phyloP scores from a whole-genome alignment of 768 basidiomycete species.

The Lentinula raphanica region DNA sequence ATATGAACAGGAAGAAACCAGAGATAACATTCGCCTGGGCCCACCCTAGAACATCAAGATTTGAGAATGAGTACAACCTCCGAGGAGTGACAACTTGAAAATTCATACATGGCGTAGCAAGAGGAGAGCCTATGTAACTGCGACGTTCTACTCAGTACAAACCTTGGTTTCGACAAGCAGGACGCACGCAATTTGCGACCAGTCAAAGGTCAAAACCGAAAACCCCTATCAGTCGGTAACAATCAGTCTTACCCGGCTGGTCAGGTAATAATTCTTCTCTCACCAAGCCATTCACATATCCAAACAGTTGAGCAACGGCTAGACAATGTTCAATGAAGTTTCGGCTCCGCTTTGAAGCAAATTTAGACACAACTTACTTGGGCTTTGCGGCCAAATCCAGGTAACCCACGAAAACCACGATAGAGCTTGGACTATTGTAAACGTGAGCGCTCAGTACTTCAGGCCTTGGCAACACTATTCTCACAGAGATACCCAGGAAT shows the following conservation, averaged over 20 bases:
- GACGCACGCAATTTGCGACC: slow-evolving; percentile 43
- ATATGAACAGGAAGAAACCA: slow-evolving; percentile 64
- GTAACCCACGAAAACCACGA: slow-evolving; percentile 58
- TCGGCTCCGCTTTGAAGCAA: background rate
- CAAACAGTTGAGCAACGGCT: slow-evolving; percentile 10
- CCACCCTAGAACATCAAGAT: slow-evolving; percentile 46
- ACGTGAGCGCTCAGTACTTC: background rate
- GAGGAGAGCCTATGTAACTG: slow-evolving; percentile 39
- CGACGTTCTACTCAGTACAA: background rate
- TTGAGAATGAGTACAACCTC: background rate
- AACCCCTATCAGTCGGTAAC: background rate
- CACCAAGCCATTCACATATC: slow-evolving; percentile 6
- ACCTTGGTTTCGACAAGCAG: too few species aligned
- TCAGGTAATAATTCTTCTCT: background rate
- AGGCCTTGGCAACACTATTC: slow-evolving; percentile 10
- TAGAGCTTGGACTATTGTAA: slow-evolving; percentile 37
- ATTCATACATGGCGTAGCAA: slow-evolving; percentile 46
- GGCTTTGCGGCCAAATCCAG: slow-evolving; percentile 45
- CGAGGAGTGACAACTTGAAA: background rate
- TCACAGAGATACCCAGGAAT: slow-evolving; percentile 56
- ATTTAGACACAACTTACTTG: slow-evolving; percentile 33
- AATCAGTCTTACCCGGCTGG: background rate
- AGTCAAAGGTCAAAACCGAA: slow-evolving; percentile 48
- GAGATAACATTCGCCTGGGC: slow-evolving; percentile 64
- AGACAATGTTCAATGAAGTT: background rate